Evolutionary conservation across 768 basidiomycete species (phyloP).

Genomic region (Calocybe indica): DNA sequence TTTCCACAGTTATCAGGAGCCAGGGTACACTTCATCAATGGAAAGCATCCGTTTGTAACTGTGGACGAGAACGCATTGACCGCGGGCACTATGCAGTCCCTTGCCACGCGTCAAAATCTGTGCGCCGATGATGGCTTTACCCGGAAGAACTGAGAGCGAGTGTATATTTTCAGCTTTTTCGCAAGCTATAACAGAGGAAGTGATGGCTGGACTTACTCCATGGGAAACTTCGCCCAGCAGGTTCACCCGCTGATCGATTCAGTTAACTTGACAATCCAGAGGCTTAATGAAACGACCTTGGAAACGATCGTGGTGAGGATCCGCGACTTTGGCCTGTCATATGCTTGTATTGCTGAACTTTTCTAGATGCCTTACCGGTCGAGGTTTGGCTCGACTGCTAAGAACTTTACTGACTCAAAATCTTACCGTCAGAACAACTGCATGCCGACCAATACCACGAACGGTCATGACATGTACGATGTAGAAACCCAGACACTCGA

Average conservation of each 20-base stretch:
- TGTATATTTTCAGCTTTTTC: slow-evolving; percentile 31
- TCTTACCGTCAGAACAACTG: slow-evolving; percentile 52
- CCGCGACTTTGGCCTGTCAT: not conserved
- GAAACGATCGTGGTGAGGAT: slow-evolving; percentile 40
- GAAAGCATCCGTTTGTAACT: slow-evolving; percentile 41
- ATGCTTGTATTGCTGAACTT: not conserved
- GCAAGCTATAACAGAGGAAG: slow-evolving; percentile 34
- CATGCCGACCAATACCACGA: slow-evolving; percentile 39
- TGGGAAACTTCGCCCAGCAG: slow-evolving; percentile 53
- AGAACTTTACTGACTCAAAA: slow-evolving; percentile 40
- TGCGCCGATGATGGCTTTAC: slow-evolving; percentile 15
- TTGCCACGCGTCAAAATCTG: slow-evolving; percentile 45
- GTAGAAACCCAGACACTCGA: slow-evolving; percentile 6
- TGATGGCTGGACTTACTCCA: slow-evolving; percentile 35
- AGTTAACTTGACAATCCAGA: slow-evolving; percentile 41
- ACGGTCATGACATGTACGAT: slow-evolving; percentile 37
- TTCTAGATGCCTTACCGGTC: slow-evolving; percentile 53
- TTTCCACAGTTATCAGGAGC: slow-evolving; percentile 37
- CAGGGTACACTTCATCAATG: slow-evolving; percentile 48
- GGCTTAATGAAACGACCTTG: slow-evolving; percentile 26
- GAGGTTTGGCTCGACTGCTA: slow-evolving; percentile 37
- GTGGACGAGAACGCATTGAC: slow-evolving; percentile 47
- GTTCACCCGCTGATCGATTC: slow-evolving; percentile 45
- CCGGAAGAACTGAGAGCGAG: not conserved
- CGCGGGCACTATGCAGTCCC: slow-evolving; percentile 47